These are phyloP conservation scores for Sugiyamaella lignohabitans DNA, from an alignment of 805 yeast genomes.

Conservation along the genomic window DNA sequence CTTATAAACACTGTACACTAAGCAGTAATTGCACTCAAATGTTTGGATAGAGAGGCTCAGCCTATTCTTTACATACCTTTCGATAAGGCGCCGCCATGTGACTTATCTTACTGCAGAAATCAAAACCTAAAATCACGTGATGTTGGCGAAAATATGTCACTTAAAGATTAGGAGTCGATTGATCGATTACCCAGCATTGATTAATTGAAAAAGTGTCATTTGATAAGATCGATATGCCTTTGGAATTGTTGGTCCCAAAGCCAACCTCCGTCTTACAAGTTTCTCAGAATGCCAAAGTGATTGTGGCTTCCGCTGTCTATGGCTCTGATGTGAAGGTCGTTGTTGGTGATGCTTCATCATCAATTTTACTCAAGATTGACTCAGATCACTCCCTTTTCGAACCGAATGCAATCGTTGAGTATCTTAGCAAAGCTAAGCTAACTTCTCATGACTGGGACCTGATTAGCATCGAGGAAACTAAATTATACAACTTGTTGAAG, in stretches of 20 bases:
- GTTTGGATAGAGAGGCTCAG: too few species aligned
- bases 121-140: too few species aligned
- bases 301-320: slow-evolving; percentile 5
- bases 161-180: too few species aligned
- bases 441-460: slow-evolving; percentile 22
- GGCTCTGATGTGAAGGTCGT: slow-evolving; percentile 1
- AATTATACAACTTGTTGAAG: slow-evolving; percentile 32
- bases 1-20: too few species aligned
- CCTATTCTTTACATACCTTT: too few species aligned
- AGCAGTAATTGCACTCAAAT: too few species aligned
- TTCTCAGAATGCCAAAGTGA: slow-evolving; percentile 5
- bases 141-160: too few species aligned
- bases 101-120: too few species aligned
- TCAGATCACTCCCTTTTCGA: slow-evolving; percentile 34
- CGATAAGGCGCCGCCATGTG: too few species aligned
- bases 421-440: slow-evolving; percentile 19
- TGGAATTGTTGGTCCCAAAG: slow-evolving; percentile 7
- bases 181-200: too few species aligned
- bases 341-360: slow-evolving; percentile 1
- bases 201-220: too few species aligned
- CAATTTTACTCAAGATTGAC: slow-evolving; percentile 17
- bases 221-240: too few species aligned
- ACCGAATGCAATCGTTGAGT: slow-evolving; percentile 48
- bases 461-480: slow-evolving; percentile 36
- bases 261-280: slow-evolving; percentile 3